Evolutionary conservation across 306 rosid species (phyloP).

Genomic region (Acacia crassicarpa): DNA sequence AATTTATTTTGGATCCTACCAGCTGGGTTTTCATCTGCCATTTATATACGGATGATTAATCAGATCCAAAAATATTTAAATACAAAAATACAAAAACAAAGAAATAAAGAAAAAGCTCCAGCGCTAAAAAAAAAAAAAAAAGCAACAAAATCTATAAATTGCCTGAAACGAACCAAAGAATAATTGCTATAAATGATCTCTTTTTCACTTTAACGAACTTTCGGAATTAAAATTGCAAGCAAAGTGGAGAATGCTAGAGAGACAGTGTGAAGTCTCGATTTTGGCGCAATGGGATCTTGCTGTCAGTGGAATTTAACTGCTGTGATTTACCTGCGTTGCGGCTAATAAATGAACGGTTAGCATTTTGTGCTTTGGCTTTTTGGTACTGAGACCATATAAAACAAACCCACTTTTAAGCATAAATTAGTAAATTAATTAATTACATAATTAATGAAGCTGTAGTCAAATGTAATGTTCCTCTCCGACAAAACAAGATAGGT

Average conservation of each 20-base stretch:
- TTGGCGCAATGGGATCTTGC: neutral
- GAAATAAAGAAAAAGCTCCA: neutral
- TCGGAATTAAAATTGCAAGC: neutral
- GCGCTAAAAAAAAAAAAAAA: neutral
- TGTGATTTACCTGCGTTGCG: neutral
- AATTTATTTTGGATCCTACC: constrained; percentile 46
- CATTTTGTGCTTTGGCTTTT: neutral
- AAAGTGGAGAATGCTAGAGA: neutral
- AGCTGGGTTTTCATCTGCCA: constrained; percentile 22
- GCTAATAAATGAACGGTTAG: neutral
- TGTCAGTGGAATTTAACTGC: constrained; percentile 14
- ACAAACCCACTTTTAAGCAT: neutral
- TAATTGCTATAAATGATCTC: neutral
- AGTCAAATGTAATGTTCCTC: neutral
- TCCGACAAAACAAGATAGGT: neutral
- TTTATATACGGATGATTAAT: neutral
- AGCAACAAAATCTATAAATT: constrained; percentile 16
- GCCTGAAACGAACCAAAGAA: neutral
- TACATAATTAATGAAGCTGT: neutral
- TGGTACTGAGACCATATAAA: neutral
- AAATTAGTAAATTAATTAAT: neutral
- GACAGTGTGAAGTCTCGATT: neutral
- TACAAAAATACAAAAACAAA: neutral
- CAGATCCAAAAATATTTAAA: constrained; percentile 12
- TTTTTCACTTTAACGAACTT: constrained; percentile 25